Base-by-base conservation (phyloP, 371 early-diverging fungal species). In the Encephalitozoon intestinalis region DNA sequence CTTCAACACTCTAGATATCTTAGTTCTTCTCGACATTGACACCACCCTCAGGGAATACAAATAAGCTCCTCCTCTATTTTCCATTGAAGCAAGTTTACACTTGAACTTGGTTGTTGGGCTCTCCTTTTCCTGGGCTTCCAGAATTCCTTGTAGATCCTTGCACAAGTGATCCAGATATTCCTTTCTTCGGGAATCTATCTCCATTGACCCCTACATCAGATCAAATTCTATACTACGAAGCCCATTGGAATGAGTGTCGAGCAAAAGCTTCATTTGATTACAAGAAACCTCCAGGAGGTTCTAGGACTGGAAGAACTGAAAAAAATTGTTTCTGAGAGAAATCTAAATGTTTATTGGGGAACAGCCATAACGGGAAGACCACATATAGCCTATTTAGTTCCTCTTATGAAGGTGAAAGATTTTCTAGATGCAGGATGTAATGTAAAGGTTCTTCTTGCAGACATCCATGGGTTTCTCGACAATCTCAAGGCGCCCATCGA, bases 391-490 rank as follows among this genome's bases (percentile, higher is more conserved):
- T 97, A 98, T 88, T 95, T 93, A 88, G 92, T 97, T 6, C 91
- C 97, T 11, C 90, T 98, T 89, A 84, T 92, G 73, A 98, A 98
- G 88, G 89, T 98, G 83, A 93, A 93, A 26, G 99, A 98, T 86
- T 95, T 94, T 84, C 87, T 96, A 70, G 79, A 87, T 75, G 97
- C 97, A 63, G 95, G 93, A 41, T 93, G 92, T 85, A 86, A 91
- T 89, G 92, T 98, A 49, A 95, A 88, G 23, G 86, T 98, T 70
- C 87, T 98, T 64, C 85, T 98, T 64, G 99, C 99, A 39, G 95
- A 98, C 85, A 88, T 98, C 70, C 97, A 98, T 84, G 99, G 94
- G 50, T 94, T 92, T 86, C 89, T 98, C 58, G 99, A 98, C 86
- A 98, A 97, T 89, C 88, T 94, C 88, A 97, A 98, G 86, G 93